phyloP scores from a whole-genome alignment of 75 land plant species.

The Larix kaempferi region DNA sequence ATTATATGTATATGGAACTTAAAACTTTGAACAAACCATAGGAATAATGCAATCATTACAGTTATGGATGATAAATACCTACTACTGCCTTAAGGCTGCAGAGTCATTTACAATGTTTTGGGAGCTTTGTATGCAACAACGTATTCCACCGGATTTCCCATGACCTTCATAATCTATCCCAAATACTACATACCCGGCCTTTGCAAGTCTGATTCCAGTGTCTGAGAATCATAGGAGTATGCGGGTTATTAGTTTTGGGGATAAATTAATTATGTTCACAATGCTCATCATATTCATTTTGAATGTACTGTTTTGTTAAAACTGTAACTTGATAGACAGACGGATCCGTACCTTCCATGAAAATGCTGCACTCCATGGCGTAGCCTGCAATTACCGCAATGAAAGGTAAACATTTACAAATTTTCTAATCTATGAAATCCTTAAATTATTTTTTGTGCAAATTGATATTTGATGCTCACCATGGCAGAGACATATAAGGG shows the following conservation, averaged over 20 bases:
- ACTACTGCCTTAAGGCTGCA: constrained; percentile 23
- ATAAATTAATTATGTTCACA: too few species aligned
- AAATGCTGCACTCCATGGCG: constrained; percentile 66
- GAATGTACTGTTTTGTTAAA: too few species aligned
- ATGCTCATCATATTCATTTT: too few species aligned
- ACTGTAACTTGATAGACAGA: background rate
- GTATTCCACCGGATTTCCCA: constrained; percentile 57
- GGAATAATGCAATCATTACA: too few species aligned
- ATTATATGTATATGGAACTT: too few species aligned
- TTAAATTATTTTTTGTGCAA: background rate
- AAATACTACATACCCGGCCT: constrained; percentile 53
- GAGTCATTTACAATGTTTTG: constrained; percentile 51
- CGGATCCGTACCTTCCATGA: constrained; percentile 43
- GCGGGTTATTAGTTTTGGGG: background rate
- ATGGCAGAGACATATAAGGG: constrained; percentile 71
- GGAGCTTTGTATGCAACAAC: constrained; percentile 37
- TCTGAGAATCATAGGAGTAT: constrained; percentile 21
- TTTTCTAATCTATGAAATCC: background rate
- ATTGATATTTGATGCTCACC: constrained; percentile 21
- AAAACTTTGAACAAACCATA: too few species aligned
- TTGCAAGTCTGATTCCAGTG: constrained; percentile 42
- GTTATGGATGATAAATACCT: constrained; percentile 19
- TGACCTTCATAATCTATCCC: constrained; percentile 77
- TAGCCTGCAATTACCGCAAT: constrained; percentile 27
- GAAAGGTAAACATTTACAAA: background rate